Evolutionary conservation across 306 rosid species (phyloP).

Genomic region (Medicago arabica): DNA sequence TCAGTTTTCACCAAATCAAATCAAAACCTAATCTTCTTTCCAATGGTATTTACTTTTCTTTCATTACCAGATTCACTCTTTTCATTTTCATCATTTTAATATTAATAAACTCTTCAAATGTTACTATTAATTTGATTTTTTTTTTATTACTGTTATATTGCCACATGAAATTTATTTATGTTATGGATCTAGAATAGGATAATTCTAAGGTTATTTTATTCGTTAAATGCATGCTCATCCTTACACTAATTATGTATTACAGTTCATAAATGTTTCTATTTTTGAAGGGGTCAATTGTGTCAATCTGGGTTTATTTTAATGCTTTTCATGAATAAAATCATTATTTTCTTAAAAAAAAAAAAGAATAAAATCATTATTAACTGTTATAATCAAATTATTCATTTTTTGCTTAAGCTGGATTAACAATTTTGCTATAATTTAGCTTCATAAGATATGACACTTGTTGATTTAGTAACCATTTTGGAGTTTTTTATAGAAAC

Average conservation of each 20-base stretch:
- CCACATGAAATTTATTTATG: not conserved
- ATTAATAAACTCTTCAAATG: too few relatives aligned
- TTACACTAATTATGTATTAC: not conserved
- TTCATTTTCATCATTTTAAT: too few relatives aligned
- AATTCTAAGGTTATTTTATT: not conserved
- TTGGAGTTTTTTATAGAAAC: not conserved
- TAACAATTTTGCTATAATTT: not conserved
- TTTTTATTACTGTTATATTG: too few relatives aligned
- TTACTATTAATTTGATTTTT: too few relatives aligned
- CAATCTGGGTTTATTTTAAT: constrained; percentile 17
- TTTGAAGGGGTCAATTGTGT: not conserved
- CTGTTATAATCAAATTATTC: not conserved
- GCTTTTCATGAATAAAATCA: not conserved
- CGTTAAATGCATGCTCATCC: not conserved
- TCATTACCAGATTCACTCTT: too few relatives aligned
- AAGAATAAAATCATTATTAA: not conserved
- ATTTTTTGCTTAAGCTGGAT: not conserved
- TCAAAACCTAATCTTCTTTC: too few relatives aligned
- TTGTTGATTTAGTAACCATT: constrained; percentile 20
- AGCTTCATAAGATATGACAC: not conserved
- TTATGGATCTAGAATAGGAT: not conserved
- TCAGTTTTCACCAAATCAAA: too few relatives aligned
- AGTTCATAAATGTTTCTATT: not conserved
- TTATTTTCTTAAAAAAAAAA: not conserved
- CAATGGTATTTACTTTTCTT: too few relatives aligned